phyloP scores from a whole-genome alignment of 2,329 filamentous ascomycete genomes.

The Metarhizium guizhouense region DNA sequence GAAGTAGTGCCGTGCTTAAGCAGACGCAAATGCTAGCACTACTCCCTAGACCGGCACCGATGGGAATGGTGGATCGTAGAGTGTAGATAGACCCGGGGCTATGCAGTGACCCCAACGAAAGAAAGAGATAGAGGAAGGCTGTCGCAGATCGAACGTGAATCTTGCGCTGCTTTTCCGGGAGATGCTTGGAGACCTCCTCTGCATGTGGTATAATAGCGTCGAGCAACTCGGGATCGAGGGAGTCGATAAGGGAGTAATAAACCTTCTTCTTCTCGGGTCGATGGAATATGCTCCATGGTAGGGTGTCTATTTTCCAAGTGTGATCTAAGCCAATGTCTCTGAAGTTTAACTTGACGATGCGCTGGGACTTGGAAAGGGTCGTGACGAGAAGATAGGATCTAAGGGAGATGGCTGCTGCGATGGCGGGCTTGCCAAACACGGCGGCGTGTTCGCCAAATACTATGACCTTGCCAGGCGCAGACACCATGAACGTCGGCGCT shows the following conservation, averaged over 20 bases:
- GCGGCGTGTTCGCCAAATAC: constrained; percentile 10
- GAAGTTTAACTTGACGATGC: constrained; percentile 8
- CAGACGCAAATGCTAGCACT: constrained; percentile 11
- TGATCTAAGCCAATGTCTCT: constrained; percentile 10
- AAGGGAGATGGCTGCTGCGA: constrained; percentile 11
- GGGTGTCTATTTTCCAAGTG: constrained; percentile 7
- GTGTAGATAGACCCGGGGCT: not conserved
- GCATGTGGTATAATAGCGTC: not conserved
- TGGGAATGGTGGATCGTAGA: constrained; percentile 8
- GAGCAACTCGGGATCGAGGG: not conserved
- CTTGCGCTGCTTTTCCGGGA: not conserved
- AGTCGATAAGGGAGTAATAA: not conserved
- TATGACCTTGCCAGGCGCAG: constrained; percentile 9
- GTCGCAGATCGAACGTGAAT: not conserved
- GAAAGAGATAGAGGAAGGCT: not conserved
- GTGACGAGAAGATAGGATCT: constrained; percentile 11
- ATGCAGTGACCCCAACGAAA: not conserved
- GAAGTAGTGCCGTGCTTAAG: constrained; percentile 9
- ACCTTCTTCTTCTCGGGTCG: not conserved
- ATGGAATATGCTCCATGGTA: constrained; percentile 2
- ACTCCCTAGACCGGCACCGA: constrained; percentile 10
- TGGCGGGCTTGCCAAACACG: constrained; percentile 9
- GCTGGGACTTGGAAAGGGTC: constrained; percentile 6
- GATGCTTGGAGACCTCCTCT: not conserved
- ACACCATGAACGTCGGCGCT: not conserved